A percentile compares a stretch with the other conserved stretches of the same genome.
These are phyloP conservation scores for Plasmopara halstedii DNA, from an alignment of 352 stramenopile genomes.

Conservation along the genomic window DNA sequence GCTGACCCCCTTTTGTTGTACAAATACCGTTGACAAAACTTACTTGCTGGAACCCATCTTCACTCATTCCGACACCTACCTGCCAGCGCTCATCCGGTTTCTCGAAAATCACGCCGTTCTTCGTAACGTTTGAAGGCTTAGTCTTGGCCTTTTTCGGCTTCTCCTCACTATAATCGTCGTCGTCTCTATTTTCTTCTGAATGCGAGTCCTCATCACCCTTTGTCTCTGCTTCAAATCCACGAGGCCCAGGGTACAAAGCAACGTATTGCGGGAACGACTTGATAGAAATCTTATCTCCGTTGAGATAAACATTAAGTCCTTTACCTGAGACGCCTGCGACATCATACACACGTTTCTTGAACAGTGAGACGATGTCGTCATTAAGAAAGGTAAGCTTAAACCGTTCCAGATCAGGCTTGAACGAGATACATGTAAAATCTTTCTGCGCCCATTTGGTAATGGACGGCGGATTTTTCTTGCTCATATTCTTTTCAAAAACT, in stretches of 20 bases:
- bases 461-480: constrained; percentile 75
- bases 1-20: constrained; percentile 93
- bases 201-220: constrained; percentile 28
- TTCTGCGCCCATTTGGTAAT: constrained; percentile 78
- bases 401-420: constrained; percentile 91
- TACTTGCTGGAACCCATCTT: constrained; percentile 92
- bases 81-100: constrained; percentile 93
- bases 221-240: constrained; percentile 21
- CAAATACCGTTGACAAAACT: constrained; percentile 98
- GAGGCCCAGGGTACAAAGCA: constrained; percentile 71
- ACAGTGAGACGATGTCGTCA: constrained; percentile 91
- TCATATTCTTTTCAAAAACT: constrained; percentile 93
- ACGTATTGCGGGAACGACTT: constrained; percentile 94
- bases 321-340: constrained; percentile 93
- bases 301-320: constrained; percentile 90
- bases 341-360: constrained; percentile 97
- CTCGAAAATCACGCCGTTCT: constrained; percentile 82
- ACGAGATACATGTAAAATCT: constrained; percentile 95
- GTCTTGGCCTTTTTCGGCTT: constrained; percentile 21
- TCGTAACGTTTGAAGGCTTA: constrained; percentile 26
- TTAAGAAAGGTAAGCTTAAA: constrained; percentile 92
- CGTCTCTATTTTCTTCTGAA: constrained; percentile 20
- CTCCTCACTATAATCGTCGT: constrained; percentile 22
- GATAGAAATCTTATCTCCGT: constrained; percentile 89
- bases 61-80: constrained; percentile 88